Base-by-base conservation (phyloP, 2,329 filamentous ascomycete genomes). In the Aspergillus pseudotamarii region DNA sequence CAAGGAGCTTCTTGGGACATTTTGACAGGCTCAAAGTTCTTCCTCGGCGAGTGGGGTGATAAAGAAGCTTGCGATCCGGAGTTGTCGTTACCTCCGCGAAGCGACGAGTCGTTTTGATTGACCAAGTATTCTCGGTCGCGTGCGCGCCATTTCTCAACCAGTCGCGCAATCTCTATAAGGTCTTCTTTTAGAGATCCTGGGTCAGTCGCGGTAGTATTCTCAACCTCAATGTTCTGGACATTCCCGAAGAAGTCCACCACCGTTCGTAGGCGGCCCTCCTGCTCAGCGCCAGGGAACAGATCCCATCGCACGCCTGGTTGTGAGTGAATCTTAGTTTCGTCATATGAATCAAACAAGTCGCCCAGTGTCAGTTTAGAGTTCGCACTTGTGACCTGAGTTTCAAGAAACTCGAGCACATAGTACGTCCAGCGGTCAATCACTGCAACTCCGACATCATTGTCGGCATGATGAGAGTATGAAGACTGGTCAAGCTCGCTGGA, bases 391-490 rank as follows among this genome's bases (percentile, higher is more conserved):
- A 98, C 92, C 73, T 96, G 90, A 3, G 88, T 91, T 78, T 99
- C 95, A 36, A 99, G 86, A 76, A 97, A 99, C 72, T 99, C 95
- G 59, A 99, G 88, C 73, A 97, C 97, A 81, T 97, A 98, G 80
- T 98, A 99, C 8, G 95, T 99, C 84, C 96, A 99, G 65, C 95
- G 90, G 78, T 99, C 95, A 76, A 99, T 99, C 68, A 99, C 95
- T 36, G 95, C 95, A 28, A 99, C 95, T 41, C 95, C 95, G 38
- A 99, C 94, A 74, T 99, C 95, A 78, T 94, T 96, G 80, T 99
- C 95, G 61, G 95, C 95, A 77, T 99, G 95, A 80, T 99, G 95
- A 1, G 92, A 96, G 80, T 99, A 99, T 0, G 92, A 96, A 6
- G 93, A 97, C 79, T 99, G 92, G 75, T 98, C 94, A 65, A 98